Conservation (phyloP, 495 filamentous ascomycete species). For the Physcia stellaris region DNA sequence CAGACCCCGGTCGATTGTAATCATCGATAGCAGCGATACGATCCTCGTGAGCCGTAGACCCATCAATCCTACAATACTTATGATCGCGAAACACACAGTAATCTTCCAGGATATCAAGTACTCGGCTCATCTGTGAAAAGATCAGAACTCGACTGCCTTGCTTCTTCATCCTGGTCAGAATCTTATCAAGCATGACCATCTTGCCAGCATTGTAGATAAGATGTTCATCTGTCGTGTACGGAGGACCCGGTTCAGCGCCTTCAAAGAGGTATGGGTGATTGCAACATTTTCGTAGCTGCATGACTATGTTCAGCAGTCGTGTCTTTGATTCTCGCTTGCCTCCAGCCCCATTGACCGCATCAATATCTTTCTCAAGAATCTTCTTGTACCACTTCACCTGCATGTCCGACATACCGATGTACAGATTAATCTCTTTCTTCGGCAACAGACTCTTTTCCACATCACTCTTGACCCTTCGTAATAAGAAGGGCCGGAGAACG, state of each 20-base stretch:
- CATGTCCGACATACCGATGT: constrained; percentile 98
- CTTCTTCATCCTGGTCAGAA: constrained; percentile 67
- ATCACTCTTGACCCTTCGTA: constrained; percentile 94
- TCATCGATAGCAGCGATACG: constrained; percentile 96
- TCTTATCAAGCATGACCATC: constrained; percentile 93
- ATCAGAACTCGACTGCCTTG: constrained; percentile 90
- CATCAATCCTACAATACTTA: constrained; percentile 96
- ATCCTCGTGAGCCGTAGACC: constrained; percentile 92
- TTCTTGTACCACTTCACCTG: constrained; percentile 99
- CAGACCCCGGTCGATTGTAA: constrained; percentile 89
- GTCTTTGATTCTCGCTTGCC: constrained; percentile 99
- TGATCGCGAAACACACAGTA: constrained; percentile 92
- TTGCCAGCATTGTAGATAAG: constrained; percentile 88
- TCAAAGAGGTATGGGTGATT: constrained; percentile 99
- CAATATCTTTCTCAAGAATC: constrained; percentile 97
- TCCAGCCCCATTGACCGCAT: constrained; percentile 92
- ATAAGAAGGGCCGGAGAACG: constrained; percentile 83
- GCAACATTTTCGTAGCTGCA: constrained; percentile 98
- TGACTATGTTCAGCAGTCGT: constrained; percentile 96
- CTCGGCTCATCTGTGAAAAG: constrained; percentile 98
- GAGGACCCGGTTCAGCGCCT: constrained; percentile 91
- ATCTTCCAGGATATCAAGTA: constrained; percentile 94
- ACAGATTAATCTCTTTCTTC: constrained; percentile 95
- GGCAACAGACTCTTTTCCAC: constrained; percentile 96
- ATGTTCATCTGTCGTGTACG: constrained; percentile 97